These are phyloP conservation scores for Stemphylium lycopersici DNA, from an alignment of 2,329 filamentous ascomycete species.

Conservation along the genomic window DNA sequence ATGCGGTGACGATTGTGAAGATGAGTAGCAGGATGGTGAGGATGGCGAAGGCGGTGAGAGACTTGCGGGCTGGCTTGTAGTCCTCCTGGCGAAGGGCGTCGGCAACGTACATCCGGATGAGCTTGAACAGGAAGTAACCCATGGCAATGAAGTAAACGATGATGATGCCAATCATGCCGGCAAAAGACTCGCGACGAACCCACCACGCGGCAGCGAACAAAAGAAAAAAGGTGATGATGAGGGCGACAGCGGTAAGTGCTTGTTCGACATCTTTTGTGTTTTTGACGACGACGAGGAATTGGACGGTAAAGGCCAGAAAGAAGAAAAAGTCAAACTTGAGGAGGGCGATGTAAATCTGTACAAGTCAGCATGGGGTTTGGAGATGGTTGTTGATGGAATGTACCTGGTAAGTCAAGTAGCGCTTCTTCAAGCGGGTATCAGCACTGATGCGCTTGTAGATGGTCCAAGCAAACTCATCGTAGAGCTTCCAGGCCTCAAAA, in stretches of 20 bases:
- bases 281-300: conserved; percentile 91
- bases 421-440: conserved; percentile 93
- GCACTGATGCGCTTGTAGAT: conserved; percentile 99
- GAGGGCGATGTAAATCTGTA: conserved; percentile 92
- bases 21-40: conserved; percentile 90
- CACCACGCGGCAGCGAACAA: conserved; percentile 84
- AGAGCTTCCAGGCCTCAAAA: conserved; percentile 89
- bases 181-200: conserved; percentile 79
- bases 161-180: conserved; percentile 79
- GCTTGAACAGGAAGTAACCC: conserved; percentile 97
- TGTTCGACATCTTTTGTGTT: conserved; percentile 74
- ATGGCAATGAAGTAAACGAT: conserved; percentile 86
- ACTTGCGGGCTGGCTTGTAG: conserved; percentile 81
- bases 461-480: conserved; percentile 98
- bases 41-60: conserved; percentile 90
- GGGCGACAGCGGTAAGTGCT: conserved; percentile 83
- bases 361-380: conserved; percentile 16
- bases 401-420: conserved; percentile 96
- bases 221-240: conserved; percentile 89
- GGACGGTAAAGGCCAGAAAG: conserved; percentile 97
- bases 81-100: conserved; percentile 55
- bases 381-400: neutral
- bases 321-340: conserved; percentile 99
- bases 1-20: conserved; percentile 84
- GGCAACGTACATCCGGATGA: conserved; percentile 86